Evolutionary conservation across 2,329 filamentous ascomycete species (phyloP).

Genomic region (Nothophoma quercina): DNA sequence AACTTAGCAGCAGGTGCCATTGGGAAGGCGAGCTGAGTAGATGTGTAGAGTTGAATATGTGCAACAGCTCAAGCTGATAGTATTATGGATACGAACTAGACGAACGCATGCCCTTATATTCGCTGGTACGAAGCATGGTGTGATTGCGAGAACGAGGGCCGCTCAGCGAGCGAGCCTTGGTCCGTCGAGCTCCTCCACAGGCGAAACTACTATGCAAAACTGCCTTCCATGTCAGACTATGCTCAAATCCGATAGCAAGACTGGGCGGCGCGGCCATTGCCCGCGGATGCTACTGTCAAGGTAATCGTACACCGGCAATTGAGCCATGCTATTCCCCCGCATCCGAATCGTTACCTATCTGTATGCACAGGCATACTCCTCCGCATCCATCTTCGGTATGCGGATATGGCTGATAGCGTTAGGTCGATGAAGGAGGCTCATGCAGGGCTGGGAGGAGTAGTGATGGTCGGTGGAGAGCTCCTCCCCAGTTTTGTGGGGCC

Average conservation of each 20-base stretch:
- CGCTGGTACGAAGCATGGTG: background rate
- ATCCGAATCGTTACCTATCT: constrained; percentile 4
- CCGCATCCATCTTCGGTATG: background rate
- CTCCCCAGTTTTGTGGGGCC: constrained; percentile 15
- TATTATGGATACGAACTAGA: background rate
- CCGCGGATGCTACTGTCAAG: background rate
- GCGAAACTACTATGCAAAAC: background rate
- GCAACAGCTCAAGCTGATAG: background rate
- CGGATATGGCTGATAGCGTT: background rate
- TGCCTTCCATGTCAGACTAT: background rate
- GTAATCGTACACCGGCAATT: background rate
- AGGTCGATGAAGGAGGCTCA: background rate
- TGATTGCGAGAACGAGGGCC: background rate
- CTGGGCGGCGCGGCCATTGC: background rate
- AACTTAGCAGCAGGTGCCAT: constrained; percentile 30
- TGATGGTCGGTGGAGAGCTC: constrained; percentile 21
- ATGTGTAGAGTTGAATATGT: background rate
- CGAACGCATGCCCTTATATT: constrained; percentile 6
- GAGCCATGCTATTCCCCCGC: constrained; percentile 1
- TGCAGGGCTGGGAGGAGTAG: background rate
- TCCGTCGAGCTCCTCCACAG: constrained; percentile 11
- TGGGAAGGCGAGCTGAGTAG: background rate
- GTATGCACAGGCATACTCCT: constrained; percentile 2
- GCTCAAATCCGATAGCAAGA: background rate
- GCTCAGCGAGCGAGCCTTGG: background rate